These are phyloP conservation scores for Turnera subulata DNA, from an alignment of 345 rosid species.

Conservation along the genomic window DNA sequence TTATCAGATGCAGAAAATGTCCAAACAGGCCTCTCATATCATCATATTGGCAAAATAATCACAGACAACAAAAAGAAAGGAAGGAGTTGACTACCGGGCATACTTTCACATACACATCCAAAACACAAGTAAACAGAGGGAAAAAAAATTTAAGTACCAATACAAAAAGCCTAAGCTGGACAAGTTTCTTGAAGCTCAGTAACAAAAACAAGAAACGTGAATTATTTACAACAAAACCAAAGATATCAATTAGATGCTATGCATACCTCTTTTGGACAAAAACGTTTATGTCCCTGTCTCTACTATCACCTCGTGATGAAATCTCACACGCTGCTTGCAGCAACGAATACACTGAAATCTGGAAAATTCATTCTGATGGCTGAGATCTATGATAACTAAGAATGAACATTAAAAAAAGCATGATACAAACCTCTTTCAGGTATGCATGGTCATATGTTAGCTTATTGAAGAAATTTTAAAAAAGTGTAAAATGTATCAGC, in stretches of 20 bases:
- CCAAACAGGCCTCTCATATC: background rate
- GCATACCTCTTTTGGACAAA: constrained; percentile 78
- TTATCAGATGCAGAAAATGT: background rate
- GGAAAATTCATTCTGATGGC: constrained; percentile 33
- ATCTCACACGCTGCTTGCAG: constrained; percentile 89
- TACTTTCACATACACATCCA: background rate
- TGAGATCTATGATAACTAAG: constrained; percentile 9
- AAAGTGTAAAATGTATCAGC: too few relatives aligned
- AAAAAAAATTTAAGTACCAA: background rate
- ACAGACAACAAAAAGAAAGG: too few relatives aligned
- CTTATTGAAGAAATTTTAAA: too few relatives aligned
- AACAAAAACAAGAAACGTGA: too few relatives aligned
- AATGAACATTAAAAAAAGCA: background rate
- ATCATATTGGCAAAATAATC: too few relatives aligned
- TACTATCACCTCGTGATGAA: constrained; percentile 66
- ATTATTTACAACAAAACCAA: constrained; percentile 9
- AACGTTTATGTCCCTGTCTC: constrained; percentile 67
- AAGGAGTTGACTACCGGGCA: background rate
- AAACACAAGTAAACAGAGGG: background rate
- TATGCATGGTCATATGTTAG: background rate
- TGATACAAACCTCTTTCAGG: background rate
- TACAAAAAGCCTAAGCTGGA: background rate
- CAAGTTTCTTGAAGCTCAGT: constrained; percentile 16
- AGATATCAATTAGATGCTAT: background rate
- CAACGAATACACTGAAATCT: constrained; percentile 83